Percentiles rank a stretch among this genome's conserved stretches.
These are phyloP conservation scores for Candida nitratophila DNA, from an alignment of 805 yeast genomes.

Conservation along the genomic window DNA sequence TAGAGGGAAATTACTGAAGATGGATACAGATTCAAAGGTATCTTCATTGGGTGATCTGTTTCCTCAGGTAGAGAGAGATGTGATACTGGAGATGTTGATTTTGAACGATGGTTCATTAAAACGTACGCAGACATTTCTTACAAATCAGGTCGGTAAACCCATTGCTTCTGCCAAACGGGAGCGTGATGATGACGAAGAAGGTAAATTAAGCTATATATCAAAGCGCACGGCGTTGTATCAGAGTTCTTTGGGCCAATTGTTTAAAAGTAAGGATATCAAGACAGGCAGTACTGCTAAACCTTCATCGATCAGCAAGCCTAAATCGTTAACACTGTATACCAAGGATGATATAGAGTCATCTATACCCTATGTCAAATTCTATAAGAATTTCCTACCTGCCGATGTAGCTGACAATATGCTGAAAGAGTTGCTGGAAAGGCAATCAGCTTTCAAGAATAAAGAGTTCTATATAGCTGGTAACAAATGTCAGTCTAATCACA, in stretches of 20 bases:
- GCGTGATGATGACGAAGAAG: background rate
- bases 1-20: too few species aligned
- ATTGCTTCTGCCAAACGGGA: background rate
- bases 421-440: slow-evolving; percentile 33
- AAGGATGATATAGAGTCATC: slow-evolving; percentile 42
- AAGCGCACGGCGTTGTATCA: background rate
- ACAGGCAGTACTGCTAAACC: background rate
- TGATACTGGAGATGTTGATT: slow-evolving; percentile 43
- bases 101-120: slow-evolving; percentile 48
- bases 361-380: slow-evolving; percentile 46
- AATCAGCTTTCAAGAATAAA: slow-evolving; percentile 31
- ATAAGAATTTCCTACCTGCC: slow-evolving; percentile 44
- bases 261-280: background rate
- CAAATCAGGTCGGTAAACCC: slow-evolving; percentile 22
- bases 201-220: too few species aligned
- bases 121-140: slow-evolving; percentile 32
- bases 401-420: slow-evolving; percentile 41
- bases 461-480: slow-evolving; percentile 60
- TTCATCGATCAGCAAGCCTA: background rate
- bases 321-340: slow-evolving; percentile 29
- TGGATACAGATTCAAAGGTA: slow-evolving; percentile 34
- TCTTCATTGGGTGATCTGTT: slow-evolving; percentile 27
- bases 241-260: background rate
- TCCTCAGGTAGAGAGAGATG: slow-evolving; percentile 35
- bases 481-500: slow-evolving; percentile 52